These are phyloP conservation scores for Sarcodon aspratus DNA, from an alignment of 768 basidiomycete genomes.

Conservation along the genomic window DNA sequence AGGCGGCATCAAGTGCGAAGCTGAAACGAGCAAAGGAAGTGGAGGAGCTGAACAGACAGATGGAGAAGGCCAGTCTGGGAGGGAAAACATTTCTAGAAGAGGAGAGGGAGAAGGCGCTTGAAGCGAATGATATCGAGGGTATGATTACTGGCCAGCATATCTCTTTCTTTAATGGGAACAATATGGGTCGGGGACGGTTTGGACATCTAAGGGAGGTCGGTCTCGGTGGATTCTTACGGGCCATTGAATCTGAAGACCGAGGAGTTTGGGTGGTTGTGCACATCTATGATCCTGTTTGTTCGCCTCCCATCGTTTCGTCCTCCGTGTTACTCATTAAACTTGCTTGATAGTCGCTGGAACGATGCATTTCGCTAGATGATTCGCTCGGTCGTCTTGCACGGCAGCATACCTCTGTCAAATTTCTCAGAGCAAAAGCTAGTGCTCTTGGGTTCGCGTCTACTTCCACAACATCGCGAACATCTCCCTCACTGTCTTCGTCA, in stretches of 20 bases:
- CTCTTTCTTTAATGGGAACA: slow-evolving; percentile 13
- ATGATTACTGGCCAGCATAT: slow-evolving; percentile 1
- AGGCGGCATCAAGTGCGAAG: slow-evolving; percentile 47
- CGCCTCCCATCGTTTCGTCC: neutral
- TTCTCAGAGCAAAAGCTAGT: slow-evolving; percentile 70
- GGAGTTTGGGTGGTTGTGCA: slow-evolving; percentile 79
- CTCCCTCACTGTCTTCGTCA: slow-evolving; percentile 5
- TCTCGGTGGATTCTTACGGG: slow-evolving; percentile 54
- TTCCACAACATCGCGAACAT: slow-evolving; percentile 7
- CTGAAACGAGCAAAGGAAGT: slow-evolving; percentile 40
- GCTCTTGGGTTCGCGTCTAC: slow-evolving; percentile 59
- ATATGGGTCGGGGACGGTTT: slow-evolving; percentile 42
- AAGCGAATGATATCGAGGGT: slow-evolving; percentile 29
- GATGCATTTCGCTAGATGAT: slow-evolving; percentile 65
- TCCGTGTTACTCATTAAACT: neutral
- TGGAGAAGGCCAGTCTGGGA: slow-evolving; percentile 57
- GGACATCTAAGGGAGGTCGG: slow-evolving; percentile 80
- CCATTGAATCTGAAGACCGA: slow-evolving; percentile 61
- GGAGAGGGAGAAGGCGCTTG: slow-evolving; percentile 39
- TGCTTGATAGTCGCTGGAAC: slow-evolving; percentile 48
- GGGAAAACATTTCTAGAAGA: slow-evolving; percentile 74
- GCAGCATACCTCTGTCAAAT: slow-evolving; percentile 61
- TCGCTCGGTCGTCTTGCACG: slow-evolving; percentile 58
- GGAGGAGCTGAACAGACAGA: slow-evolving; percentile 36
- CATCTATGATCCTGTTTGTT: slow-evolving; percentile 67